Base-by-base conservation (phyloP, 2,329 filamentous ascomycete species). In the Alternaria novae-zelandiae region DNA sequence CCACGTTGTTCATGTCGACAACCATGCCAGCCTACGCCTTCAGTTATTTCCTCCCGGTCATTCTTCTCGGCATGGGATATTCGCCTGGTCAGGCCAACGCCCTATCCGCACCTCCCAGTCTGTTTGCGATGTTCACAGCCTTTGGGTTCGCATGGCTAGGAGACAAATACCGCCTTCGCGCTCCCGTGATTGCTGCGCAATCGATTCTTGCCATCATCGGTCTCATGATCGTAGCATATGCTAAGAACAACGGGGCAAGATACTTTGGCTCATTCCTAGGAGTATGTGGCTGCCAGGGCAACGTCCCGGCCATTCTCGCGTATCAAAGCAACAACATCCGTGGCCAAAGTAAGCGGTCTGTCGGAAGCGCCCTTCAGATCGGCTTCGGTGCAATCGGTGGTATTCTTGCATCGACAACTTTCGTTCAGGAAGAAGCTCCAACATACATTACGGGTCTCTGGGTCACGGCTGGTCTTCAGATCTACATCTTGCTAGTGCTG, bases 261-360 rank as follows among this genome's bases (percentile, higher is more conserved):
- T 77, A 77, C 64, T 74, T 75, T 45, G 72, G 74, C 41, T 57
- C 63, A 3, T 77, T 74, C 57, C 63, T 77, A 9, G 72, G 71
- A 9, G 66, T 72, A 9, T 61, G 60, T 28, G 72, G 72, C 12
- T 57, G 60, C 30, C 69, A 70, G 28, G 65, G 68, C 12, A 70
- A 70, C 17, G 56, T 75, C 2, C 73, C 72, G 0, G 63, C 65
- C 7, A 68, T 75, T 8, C 63, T 76, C 21, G 68, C 74, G 10
- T 76, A 71, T 32, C 74, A 76, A 43, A 69, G 69, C 44, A 74
- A 73, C 57, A 74, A 74, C 43, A 72, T 73, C 5, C 54, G 65
- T 10, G 63, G 67, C 21, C 69, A 76, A 44, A 71, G 68, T 32
- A 69, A 71, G 50, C 56, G 74, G 9, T 64, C 67, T 0, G 67